These are phyloP conservation scores for Picocystis sp. DNA, from an alignment of 163 green algal genomes.

Conservation along the genomic window DNA sequence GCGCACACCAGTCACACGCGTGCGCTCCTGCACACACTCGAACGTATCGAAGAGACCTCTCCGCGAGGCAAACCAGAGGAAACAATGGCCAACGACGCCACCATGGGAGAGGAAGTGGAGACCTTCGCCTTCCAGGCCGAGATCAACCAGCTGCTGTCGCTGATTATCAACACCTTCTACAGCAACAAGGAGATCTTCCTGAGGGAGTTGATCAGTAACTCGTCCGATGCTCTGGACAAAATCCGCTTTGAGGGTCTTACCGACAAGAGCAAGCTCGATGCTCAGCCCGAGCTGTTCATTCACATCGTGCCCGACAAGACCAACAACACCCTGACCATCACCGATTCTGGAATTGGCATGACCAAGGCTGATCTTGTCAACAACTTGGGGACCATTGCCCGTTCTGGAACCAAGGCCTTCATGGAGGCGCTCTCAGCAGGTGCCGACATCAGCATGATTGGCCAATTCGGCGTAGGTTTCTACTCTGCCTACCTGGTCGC, in stretches of 20 bases:
- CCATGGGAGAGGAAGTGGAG: slow-evolving; percentile 19
- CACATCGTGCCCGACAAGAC: slow-evolving; percentile 78
- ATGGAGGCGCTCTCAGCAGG: slow-evolving; percentile 53
- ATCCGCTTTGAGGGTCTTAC: slow-evolving; percentile 81
- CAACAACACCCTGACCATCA: slow-evolving; percentile 72
- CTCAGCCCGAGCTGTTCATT: slow-evolving; percentile 91
- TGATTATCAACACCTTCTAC: slow-evolving; percentile 53
- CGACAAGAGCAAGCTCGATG: slow-evolving; percentile 52
- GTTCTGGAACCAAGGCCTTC: slow-evolving; percentile 72
- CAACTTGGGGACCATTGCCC: slow-evolving; percentile 37
- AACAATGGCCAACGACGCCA: too few species aligned
- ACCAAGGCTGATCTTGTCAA: slow-evolving; percentile 35
- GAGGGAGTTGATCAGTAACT: slow-evolving; percentile 70
- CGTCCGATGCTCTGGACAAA: slow-evolving; percentile 83
- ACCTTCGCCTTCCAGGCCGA: slow-evolving; percentile 78
- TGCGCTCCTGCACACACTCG: too few species aligned
- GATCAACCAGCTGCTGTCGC: slow-evolving; percentile 72
- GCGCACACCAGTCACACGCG: too few species aligned
- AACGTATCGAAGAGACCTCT: too few species aligned
- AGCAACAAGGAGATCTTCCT: slow-evolving; percentile 87
- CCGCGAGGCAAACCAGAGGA: too few species aligned
- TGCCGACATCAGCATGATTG: slow-evolving; percentile 94
- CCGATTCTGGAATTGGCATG: slow-evolving; percentile 65
- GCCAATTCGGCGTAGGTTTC: slow-evolving; percentile 99
- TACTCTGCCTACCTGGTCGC: slow-evolving; percentile 99